phyloP scores from a whole-genome alignment of 331 rosid genomes.

The Rhamnella rubrinervis region DNA sequence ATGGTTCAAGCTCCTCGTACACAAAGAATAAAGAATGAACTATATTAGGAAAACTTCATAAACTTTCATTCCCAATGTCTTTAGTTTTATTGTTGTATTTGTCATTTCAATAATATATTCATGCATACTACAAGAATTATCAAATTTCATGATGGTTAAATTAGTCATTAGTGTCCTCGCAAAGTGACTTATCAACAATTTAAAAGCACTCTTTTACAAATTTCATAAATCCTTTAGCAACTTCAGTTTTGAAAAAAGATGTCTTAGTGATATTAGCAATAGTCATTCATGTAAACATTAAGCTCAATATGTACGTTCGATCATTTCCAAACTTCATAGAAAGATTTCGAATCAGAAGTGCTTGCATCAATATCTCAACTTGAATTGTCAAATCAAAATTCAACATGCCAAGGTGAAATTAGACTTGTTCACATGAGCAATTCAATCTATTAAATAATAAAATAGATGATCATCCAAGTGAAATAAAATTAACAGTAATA shows the following conservation, averaged over 20 bases:
- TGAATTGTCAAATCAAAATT: not conserved
- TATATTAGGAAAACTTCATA: not conserved
- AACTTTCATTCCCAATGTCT: not conserved
- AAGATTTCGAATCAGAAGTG: not conserved
- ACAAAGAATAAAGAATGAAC: not conserved
- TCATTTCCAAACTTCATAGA: too few relatives aligned
- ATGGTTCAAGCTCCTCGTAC: not conserved
- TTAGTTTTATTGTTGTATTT: not conserved
- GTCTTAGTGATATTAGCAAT: not conserved
- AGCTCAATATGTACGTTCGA: too few relatives aligned
- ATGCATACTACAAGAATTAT: not conserved
- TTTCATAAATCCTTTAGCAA: not conserved
- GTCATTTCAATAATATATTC: not conserved
- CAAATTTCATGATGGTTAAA: too few relatives aligned
- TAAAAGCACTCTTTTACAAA: not conserved
- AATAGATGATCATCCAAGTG: too few relatives aligned
- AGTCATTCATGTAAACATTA: not conserved
- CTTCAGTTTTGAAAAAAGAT: not conserved
- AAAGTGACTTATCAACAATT: not conserved
- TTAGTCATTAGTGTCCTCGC: not conserved
- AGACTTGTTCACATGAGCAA: not conserved
- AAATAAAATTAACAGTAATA: too few relatives aligned
- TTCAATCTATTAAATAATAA: too few relatives aligned
- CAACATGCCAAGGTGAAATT: not conserved
- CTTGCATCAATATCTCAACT: not conserved